Base-by-base conservation (phyloP, 768 basidiomycete genomes). In the Sistotremastrum suecicum region DNA sequence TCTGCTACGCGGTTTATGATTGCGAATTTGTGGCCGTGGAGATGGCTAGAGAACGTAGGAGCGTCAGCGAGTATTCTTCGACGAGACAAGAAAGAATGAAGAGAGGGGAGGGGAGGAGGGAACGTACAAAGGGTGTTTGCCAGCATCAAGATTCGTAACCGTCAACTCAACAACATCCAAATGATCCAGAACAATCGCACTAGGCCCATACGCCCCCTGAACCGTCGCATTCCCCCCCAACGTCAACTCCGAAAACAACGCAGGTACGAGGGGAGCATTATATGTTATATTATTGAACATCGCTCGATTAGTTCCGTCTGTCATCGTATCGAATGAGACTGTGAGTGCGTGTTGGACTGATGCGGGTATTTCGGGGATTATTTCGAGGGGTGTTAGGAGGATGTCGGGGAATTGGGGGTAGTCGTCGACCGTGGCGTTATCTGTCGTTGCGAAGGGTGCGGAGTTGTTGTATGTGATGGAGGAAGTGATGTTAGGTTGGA, bases 21-120 rank as follows among this genome's bases (percentile, higher is more conserved):
- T 66, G 84, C 81, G 65, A 80, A 74, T 54, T 81, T 80, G 67
- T 94, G 87, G 0, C 91, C 91, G 61, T 94, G 90, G 45, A 92
- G 61, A 60, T 95, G 90, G 76, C 89, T 90, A n/a, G n/a, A n/a
- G n/a, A n/a, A n/a, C n/a, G n/a, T n/a, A 43, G 55, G 12, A 10
- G 31, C 34, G 6, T 11, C 34, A 34, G 46, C 28, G 34, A 4
- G 42, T 11, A 10, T 20, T 20, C 20, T 20, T 20, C 4, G 46
- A 39, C 52, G 53, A n/a, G 50, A 38, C 5, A 37, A 49, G 9
- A 10, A 48, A 9, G 31, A 40, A 46, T 34, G 34, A 43, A 46
- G 6, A 41, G 7, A 41, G 47, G 34, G 28, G 36, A 42, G 43
- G 50, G 20, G n/a, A 44, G 35, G 33, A 30, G 11, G 8, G 8